Evolutionary conservation across 257 asterid genomes (phyloP).

Genomic region (Eustoma russellianum): DNA sequence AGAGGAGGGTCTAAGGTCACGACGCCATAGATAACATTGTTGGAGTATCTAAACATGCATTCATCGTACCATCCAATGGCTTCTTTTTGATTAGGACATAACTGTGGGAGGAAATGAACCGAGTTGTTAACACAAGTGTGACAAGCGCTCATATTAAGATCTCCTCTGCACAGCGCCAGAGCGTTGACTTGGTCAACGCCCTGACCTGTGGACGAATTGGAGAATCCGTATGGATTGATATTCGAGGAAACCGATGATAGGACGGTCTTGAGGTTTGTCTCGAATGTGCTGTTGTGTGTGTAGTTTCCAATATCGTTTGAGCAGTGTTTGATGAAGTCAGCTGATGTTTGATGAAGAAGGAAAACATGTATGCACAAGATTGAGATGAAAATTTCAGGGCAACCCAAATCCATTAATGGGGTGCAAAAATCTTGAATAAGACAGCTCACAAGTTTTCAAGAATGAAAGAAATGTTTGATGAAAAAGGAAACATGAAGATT

Average conservation of each 20-base stretch:
- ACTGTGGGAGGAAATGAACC: constrained; percentile 5
- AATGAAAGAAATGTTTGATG: too few species aligned
- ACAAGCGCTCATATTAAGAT: constrained; percentile 11
- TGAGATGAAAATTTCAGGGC: neutral
- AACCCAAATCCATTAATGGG: too few species aligned
- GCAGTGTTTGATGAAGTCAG: neutral
- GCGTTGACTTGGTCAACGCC: constrained; percentile 11
- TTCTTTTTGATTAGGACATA: neutral
- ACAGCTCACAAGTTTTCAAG: too few species aligned
- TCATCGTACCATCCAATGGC: constrained; percentile 5
- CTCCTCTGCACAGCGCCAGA: constrained; percentile 31
- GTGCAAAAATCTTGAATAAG: neutral
- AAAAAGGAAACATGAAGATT: too few species aligned
- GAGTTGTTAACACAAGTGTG: constrained; percentile 10
- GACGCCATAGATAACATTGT: neutral
- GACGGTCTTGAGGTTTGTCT: constrained; percentile 22
- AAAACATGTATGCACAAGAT: neutral
- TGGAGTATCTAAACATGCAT: constrained; percentile 10
- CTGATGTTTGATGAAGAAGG: neutral
- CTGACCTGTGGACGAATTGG: constrained; percentile 15
- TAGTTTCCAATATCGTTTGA: constrained; percentile 9
- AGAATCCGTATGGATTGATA: constrained; percentile 17
- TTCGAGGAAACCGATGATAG: constrained; percentile 21
- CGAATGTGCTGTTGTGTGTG: constrained; percentile 15
- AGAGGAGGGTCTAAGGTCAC: neutral